Evolutionary conservation across 176 grass and related monocot species (phyloP).

Genomic region (Pontederia paniculata): DNA sequence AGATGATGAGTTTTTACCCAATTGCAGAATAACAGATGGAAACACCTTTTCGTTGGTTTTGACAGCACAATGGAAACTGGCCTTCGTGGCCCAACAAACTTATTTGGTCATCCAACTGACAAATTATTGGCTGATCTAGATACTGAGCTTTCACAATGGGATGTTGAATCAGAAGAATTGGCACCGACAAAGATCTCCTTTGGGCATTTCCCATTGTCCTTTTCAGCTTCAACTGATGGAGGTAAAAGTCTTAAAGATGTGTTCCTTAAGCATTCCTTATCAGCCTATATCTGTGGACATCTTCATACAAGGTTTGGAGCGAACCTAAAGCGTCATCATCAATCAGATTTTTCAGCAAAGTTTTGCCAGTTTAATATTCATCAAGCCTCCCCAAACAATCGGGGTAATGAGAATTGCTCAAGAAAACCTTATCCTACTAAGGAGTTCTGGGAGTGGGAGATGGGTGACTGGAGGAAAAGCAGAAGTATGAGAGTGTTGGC

Average conservation of each 20-base stretch:
- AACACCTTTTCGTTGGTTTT: slow-evolving; percentile 89
- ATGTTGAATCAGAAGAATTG: slow-evolving; percentile 31
- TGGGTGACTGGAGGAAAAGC: slow-evolving; percentile 87
- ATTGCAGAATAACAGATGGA: slow-evolving; percentile 64
- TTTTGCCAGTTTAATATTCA: slow-evolving; percentile 84
- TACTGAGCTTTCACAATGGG: slow-evolving; percentile 56
- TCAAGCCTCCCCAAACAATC: slow-evolving; percentile 20
- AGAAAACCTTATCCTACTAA: slow-evolving; percentile 29
- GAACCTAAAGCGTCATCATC: slow-evolving; percentile 81
- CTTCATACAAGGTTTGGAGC: slow-evolving; percentile 85
- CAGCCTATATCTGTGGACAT: slow-evolving; percentile 83
- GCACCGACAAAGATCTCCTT: slow-evolving; percentile 56
- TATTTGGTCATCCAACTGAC: slow-evolving; percentile 93
- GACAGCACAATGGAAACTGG: slow-evolving; percentile 69
- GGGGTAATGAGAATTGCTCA: slow-evolving; percentile 42
- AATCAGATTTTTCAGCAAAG: slow-evolving; percentile 32
- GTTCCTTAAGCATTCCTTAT: slow-evolving; percentile 75
- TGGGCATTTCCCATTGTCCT: slow-evolving; percentile 82
- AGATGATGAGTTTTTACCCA: neutral
- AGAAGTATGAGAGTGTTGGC: slow-evolving; percentile 72
- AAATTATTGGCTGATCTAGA: slow-evolving; percentile 54
- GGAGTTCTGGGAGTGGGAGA: slow-evolving; percentile 99
- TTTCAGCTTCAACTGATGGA: slow-evolving; percentile 70
- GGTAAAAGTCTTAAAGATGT: slow-evolving; percentile 70
- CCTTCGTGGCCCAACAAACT: slow-evolving; percentile 74